Base-by-base conservation (phyloP, 768 basidiomycete species). In the Termitomyces sp. region DNA sequence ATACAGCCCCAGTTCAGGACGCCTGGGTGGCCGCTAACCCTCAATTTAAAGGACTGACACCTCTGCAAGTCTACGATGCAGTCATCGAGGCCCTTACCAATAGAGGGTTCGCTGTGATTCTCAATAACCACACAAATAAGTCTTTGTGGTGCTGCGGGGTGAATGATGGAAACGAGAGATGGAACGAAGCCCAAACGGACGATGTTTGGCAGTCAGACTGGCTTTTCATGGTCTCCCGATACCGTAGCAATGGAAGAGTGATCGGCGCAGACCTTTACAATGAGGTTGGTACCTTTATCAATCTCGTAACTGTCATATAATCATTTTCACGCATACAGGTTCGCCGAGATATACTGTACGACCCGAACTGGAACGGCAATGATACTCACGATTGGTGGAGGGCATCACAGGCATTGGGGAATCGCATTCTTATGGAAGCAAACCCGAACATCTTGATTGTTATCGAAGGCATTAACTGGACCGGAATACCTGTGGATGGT, bases 401-500 rank as follows among this genome's bases (percentile, higher is more conserved):
- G 17, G 58, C 52, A 8, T 56, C 52, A 17, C 52, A 61, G 35
- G 39, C 41, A 16, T 23, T 57, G 11, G 61, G 52, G n/a, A 28
- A 61, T 28, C 55, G 61, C n/a, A 59, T 59, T 44, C 58, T 59
- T n/a, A 39, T 41, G 3, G 56, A 60, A 55, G 61, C 58, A 37
- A 56, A 61, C 23, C 58, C 58, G 2, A 25, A 61, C n/a, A 59
- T 59, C 14, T 43, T 61, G 34, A 59, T 61, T 23, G 56, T 61
- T n/a, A 43, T 61, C 7, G 58, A 61, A 40, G 61, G 61, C 12
- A 61, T 61, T 3, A 61, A 61, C 41, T 61, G 61, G 61, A 54
- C 53, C 14, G 61, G 58, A 3, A 45, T 61, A 49, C 58, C 61
- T 32, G 48, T 61, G 5, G 58, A 59, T 55, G 61, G 61, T 32